Percentiles rank a stretch among this genome's conserved stretches.
Conservation (phyloP, 1,284 basidiomycete genomes). For the Violaceomyces palustris region DNA sequence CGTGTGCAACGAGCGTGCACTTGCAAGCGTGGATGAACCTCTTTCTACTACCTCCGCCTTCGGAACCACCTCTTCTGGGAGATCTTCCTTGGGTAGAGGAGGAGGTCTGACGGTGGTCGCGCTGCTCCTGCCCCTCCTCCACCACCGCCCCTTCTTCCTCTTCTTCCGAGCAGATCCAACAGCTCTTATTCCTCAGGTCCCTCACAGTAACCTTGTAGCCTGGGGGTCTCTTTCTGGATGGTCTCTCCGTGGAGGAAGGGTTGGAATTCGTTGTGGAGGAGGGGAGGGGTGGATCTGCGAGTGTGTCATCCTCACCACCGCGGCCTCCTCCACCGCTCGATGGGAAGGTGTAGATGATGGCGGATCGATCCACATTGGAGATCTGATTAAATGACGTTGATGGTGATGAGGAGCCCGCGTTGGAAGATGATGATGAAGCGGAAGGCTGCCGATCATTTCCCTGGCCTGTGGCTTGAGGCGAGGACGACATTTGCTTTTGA, state of each 20-base stretch:
- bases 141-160: constrained; percentile 21
- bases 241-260: constrained; percentile 7
- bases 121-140: background rate
- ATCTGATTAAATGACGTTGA: no score
- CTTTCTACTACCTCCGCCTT: constrained; percentile 3
- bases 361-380: constrained; percentile 18
- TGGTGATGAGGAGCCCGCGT: no score
- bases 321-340: constrained; percentile 2
- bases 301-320: background rate
- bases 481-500: no score
- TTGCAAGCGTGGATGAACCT: constrained; percentile 44
- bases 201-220: constrained; percentile 23
- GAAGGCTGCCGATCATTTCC: no score
- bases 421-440: no score
- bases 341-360: constrained; percentile 20
- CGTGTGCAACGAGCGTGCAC: constrained; percentile 44
- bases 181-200: constrained; percentile 29
- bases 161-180: constrained; percentile 46
- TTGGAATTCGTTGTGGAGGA: background rate
- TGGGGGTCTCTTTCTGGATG: background rate
- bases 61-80: background rate
- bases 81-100: background rate
- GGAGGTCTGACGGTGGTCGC: background rate
- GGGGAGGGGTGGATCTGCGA: constrained; percentile 4
- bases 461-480: no score